A percentile compares a stretch with the other conserved stretches of the same genome.
Evolutionary conservation across 2,329 filamentous ascomycete species (phyloP).

Genomic region (Fonsecaea pugnacius): DNA sequence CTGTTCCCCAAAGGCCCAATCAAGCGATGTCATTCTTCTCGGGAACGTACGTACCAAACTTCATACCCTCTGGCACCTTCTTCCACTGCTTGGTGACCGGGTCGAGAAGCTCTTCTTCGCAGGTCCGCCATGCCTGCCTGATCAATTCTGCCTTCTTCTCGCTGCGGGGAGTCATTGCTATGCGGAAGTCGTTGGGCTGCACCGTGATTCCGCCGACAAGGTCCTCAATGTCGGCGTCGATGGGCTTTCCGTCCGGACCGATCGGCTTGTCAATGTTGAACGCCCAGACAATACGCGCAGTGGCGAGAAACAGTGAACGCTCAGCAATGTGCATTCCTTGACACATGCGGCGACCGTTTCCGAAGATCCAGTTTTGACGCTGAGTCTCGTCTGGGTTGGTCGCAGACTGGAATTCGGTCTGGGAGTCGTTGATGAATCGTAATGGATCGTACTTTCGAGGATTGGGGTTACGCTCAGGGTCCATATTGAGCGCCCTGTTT

Average conservation of each 20-base stretch:
- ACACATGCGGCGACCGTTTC: constrained; percentile 41
- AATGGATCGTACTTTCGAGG: constrained; percentile 41
- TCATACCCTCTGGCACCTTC: constrained; percentile 29
- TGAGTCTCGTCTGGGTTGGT: constrained; percentile 39
- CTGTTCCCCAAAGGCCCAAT: background rate
- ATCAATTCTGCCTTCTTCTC: background rate
- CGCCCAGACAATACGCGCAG: constrained; percentile 41
- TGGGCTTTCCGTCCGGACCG: constrained; percentile 15
- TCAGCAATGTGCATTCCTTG: constrained; percentile 44
- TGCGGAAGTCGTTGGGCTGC: background rate
- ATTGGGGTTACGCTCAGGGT: constrained; percentile 37
- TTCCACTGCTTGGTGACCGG: constrained; percentile 40
- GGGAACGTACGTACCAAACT: constrained; percentile 12
- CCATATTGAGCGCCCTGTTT: constrained; percentile 33
- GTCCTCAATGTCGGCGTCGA: constrained; percentile 24
- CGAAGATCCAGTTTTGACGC: constrained; percentile 40
- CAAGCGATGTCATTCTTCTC: constrained; percentile 5
- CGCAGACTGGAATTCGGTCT: constrained; percentile 41
- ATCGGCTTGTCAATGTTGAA: constrained; percentile 38
- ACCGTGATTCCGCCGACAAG: background rate
- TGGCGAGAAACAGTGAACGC: constrained; percentile 38
- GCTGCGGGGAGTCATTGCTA: background rate
- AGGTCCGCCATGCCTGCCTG: background rate
- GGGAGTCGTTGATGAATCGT: constrained; percentile 39
- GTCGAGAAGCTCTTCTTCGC: constrained; percentile 33